Percentiles rank a stretch among this genome's conserved stretches.
Conservation (phyloP, 1,284 basidiomycete genomes). For the Apiotrichum laibachii region DNA sequence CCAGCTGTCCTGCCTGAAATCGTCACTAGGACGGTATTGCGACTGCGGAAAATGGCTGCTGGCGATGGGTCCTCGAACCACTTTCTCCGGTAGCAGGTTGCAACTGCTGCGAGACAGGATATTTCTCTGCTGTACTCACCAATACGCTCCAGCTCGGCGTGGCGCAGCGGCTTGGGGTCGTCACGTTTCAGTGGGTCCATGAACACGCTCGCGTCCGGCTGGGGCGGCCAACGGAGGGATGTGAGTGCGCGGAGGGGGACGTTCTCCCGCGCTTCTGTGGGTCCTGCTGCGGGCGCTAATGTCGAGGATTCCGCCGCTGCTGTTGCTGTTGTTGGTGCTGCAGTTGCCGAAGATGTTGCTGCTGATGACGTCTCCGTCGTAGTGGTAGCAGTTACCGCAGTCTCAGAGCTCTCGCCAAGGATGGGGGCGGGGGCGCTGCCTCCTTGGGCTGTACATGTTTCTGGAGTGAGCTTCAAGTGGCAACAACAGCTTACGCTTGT, state of each 20-base stretch:
- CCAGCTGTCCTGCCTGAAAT: too few relatives aligned
- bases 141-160: constrained; percentile 45
- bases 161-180: constrained; percentile 47
- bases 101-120: too few relatives aligned
- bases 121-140: constrained; percentile 40
- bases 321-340: background rate
- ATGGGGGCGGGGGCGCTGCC: constrained; percentile 10
- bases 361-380: background rate
- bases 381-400: too few relatives aligned
- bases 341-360: background rate
- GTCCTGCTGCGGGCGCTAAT: constrained; percentile 5
- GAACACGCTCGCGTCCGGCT: constrained; percentile 43
- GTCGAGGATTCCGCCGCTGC: background rate
- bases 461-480: background rate
- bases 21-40: too few relatives aligned
- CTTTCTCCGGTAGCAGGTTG: too few relatives aligned
- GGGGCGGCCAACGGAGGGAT: constrained; percentile 44
- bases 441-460: constrained; percentile 4
- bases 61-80: too few relatives aligned
- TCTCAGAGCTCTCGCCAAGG: background rate
- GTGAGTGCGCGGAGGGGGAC: constrained; percentile 29
- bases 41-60: too few relatives aligned
- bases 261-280: background rate
- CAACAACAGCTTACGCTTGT: constrained; percentile 35
- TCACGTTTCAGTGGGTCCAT: constrained; percentile 45